Base-by-base conservation (phyloP, 805 yeast genomes). In the Helenozyma baotianmanensis region DNA sequence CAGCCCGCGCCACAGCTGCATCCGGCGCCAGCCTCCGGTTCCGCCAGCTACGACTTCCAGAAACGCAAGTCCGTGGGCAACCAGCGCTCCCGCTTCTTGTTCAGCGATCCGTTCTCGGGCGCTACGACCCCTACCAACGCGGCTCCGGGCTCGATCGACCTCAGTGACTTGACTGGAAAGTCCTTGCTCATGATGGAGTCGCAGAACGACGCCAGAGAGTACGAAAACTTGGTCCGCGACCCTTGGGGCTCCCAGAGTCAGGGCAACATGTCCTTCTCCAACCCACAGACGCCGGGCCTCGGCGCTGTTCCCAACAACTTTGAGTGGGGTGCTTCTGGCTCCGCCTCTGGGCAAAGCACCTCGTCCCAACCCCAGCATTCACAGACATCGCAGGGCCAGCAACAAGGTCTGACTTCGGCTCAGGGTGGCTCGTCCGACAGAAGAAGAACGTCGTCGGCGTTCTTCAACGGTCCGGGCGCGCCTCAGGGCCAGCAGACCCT, bases 81-180 rank as follows among this genome's bases (percentile, higher is more conserved):
- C 35, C 81, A 76, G 50, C 61, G 84, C 44, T 78, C 84, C n/a
- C 67, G 86, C 45, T 80, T 81, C 48, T 64, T 81, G 23, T 81
- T 81, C 51, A 72, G 80, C 43, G 87, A 80, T 50, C 85, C 86
- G 8, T 65, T 65, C 36, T 38, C 53, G 4, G 47, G 47, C 7
- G 35, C 44, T 25, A 15, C 50, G 17, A 41, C 48, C 9, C 40
- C 46, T 1, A 28, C 40, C 5, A 25, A 38, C 25, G 21, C 38
- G 25, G 45, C 50, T 28, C 45, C 53, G 28, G 51, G 50, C 29
- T 37, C 55, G 22, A 55, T 64, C 38, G 63, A 62, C 40, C 50
- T 54, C 46, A 46, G 59, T 25, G 68, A 62, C 33, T 45, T 59
- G 42, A 42, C 62, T 31, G 72, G 72, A 6, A 68, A 70, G 43